Evolutionary conservation across 2,329 filamentous ascomycete species (phyloP), one percentile per base, ranked within the genome.

Genomic region (Aspergillus thermomutatus): DNA sequence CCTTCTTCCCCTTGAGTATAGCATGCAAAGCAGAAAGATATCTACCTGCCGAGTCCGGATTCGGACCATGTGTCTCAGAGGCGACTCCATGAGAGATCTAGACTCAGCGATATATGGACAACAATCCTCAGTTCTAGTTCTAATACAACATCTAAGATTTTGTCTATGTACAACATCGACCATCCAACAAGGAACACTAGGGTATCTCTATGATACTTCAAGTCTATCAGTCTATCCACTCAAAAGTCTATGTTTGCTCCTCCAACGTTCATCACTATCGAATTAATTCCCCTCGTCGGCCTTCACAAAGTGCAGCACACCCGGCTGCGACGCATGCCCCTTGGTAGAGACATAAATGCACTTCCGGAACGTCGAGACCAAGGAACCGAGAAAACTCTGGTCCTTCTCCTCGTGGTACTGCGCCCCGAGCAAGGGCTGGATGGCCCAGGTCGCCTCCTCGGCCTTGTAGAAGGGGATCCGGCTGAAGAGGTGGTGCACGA

Each of bases 401-500:
- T 75, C 67, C 55, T 68, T 67, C 23, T 62, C 43, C 56, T 67
- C 65, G 52, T 66, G 58, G 72, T 86, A 86, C 53, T 81, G 74
- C 28, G 80, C 74, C 7, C 83, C 83, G 19, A 86, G 77, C n/a
- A 86, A 71, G 9, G 79, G 78, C 65, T 77, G 77, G 67, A 86
- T 83, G 40, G 83, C 80, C 56, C 79, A 74, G 9, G 82, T 84
- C n/a, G 83, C 83, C 66, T 83, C 80, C 58, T 82, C 79, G 23
- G 83, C 83, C 63, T 84, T 76, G 75, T 87, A 87, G 70, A 85
- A 85, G 14, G 83, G 83, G 48, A 86, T 85, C 6, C 74, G 82
- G 74, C 83, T 80, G 71, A 86, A 83, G 10, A 84, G 73, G 64
- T 88, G 85, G 70, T 87, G 85, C 25, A 86, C 78, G 19, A 87